Evolutionary conservation across 805 yeast species (phyloP).

Genomic region (Geotrichum ghanense): DNA sequence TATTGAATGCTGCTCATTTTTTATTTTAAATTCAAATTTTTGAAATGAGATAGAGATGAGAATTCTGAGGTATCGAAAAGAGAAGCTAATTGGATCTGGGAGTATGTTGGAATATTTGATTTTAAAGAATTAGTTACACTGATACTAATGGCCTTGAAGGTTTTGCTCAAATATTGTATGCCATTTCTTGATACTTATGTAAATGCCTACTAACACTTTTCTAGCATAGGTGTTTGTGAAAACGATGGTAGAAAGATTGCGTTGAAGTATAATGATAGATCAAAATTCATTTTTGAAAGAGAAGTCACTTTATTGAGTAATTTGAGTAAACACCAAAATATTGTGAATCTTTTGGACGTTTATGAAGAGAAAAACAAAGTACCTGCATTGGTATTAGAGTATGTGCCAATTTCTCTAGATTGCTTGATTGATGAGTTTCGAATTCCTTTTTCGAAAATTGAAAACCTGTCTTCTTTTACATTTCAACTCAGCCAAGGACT

Average conservation of each 20-base stretch:
- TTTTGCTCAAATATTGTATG: not conserved
- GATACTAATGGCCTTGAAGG: not conserved
- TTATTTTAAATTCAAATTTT: not conserved
- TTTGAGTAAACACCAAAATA: not conserved
- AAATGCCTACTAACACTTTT: not conserved
- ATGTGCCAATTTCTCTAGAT: not conserved
- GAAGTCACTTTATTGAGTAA: not conserved
- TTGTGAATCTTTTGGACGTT: not conserved
- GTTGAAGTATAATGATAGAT: not conserved
- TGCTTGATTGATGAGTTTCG: not conserved
- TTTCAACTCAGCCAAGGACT: conserved; percentile 69
- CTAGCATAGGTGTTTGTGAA: not conserved
- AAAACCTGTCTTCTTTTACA: not conserved
- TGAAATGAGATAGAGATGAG: not conserved
- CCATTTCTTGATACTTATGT: not conserved
- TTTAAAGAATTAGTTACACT: not conserved
- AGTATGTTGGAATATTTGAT: not conserved
- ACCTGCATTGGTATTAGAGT: not conserved
- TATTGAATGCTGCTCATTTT: no score
- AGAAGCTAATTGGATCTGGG: not conserved
- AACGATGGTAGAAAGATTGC: not conserved
- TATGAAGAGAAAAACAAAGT: not conserved
- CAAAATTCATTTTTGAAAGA: not conserved
- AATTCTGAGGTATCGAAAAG: not conserved
- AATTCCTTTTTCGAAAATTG: not conserved